Base-by-base conservation (phyloP, 257 asterid genomes). In the Penstemon davidsonii region DNA sequence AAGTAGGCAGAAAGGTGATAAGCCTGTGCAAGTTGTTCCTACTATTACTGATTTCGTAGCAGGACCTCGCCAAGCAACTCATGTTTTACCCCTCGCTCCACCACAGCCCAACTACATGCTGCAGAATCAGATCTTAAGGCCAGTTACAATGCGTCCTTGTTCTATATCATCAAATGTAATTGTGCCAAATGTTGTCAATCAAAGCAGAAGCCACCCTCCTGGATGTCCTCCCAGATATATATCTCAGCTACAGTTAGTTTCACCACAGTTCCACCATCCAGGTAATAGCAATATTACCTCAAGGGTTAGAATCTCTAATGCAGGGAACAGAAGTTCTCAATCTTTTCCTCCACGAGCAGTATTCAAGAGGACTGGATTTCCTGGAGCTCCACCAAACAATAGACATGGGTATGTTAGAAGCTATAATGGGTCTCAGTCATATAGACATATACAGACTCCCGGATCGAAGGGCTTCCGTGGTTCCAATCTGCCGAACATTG, bases 281-380 rank as follows among this genome's bases (percentile, higher is more conserved):
- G 37, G 36, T 36, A 46, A 55, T 60, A 72, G 15, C 67, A 73
- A 63, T 69, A 50, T 18, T 65, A 56, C 57, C 40, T 62, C 71
- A 43, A 65, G 80, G 55, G 83, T 59, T 46, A 67, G 59, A 62
- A 82, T 71, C 65, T 73, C 47, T 46, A 68, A 11, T 67, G 71
- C 50, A 47, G 69, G 75, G 54, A 84, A 62, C 38, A 50, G 64
- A 39, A 75, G 74, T 66, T 73, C 83, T 60, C 84, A 60, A n/a
- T 60, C 63, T 52, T 55, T 56, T 54, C 56, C 83, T 18, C 54
- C 75, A 11, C 78, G 64, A 42, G 73, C 72, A 60, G 75, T 67
- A 38, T 64, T 83, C 73, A 84, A 80, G 75, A 79, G 80, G 79
- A 55, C 72, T n/a, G 82, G 79, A 40, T 13, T 67, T 3, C 43